Evolutionary conservation across 1,139 yeast species (phyloP), one percentile per base, ranked within the genome.

Genomic region (Pichia sp.): DNA sequence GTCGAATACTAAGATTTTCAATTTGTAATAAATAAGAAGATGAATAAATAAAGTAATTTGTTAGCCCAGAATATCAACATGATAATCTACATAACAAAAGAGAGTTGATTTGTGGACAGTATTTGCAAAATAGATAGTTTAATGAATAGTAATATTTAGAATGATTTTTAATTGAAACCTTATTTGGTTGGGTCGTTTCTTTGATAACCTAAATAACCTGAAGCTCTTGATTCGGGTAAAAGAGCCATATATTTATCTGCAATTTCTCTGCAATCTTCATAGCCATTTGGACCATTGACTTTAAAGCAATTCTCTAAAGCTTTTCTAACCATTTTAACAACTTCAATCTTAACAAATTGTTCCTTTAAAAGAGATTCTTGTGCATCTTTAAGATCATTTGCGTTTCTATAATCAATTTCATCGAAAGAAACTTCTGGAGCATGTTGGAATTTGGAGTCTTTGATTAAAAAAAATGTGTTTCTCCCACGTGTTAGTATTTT

Each of bases 341-440:
- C 87, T 59, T 79, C 77, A 53, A 80, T 74, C 62, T 87, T 79
- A 58, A 86, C 77, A 78, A 84, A 85, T 64, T 86, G 94, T 67
- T 86, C 95, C 66, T 89, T 80, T 51, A 85, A 61, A 77, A 85
- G 73, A 40, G 92, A 77, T 56, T 78, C 79, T 71, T 89, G 87
- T 29, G 95, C 95, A 45, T 76, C 72, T 49, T 79, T 78, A 44
- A 86, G 77, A 56, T 80, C 81, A 35, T 72, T 68, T 53, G 76
- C 74, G 67, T 85, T 80, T 59, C 76, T 76, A 67, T 86, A 86
- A 69, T 84, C 86, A 54, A 86, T 84, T 58, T 82, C 88, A 68
- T 86, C 95, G 62, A 86, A 86, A 38, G 95, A 85, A 54, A 85
- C 92, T 60, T 79, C 74, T 59, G 83, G 87, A 46, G 87, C 83